Evolutionary conservation across 257 asterid species (phyloP).

Genomic region (Galeopsis tetrahit): DNA sequence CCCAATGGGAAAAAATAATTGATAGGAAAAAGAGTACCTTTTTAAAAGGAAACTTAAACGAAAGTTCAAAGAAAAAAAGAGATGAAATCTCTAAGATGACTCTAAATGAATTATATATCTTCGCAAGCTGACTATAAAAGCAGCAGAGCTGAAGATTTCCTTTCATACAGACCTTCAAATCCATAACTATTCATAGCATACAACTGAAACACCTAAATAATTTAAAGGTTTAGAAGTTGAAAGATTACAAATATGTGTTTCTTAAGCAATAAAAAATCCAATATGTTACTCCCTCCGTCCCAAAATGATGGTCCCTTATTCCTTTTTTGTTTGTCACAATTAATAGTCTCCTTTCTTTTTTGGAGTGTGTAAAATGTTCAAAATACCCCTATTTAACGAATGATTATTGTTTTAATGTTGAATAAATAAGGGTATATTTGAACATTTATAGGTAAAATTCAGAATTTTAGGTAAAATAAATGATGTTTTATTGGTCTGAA

Average conservation of each 20-base stretch:
- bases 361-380: too few species aligned
- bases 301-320: too few species aligned
- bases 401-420: too few species aligned
- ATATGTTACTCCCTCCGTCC: background rate
- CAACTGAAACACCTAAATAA: background rate
- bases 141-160: background rate
- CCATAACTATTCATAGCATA: background rate
- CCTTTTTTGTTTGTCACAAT: too few species aligned
- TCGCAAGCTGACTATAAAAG: conserved; percentile 11
- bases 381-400: too few species aligned
- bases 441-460: too few species aligned
- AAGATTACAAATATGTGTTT: conserved; percentile 16
- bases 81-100: background rate
- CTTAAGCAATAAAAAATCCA: conserved; percentile 21
- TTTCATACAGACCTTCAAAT: conserved; percentile 1
- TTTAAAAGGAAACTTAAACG: background rate
- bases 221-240: conserved; percentile 10
- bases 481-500: too few species aligned
- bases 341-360: too few species aligned
- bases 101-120: conserved; percentile 7
- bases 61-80: background rate
- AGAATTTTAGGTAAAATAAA: too few species aligned
- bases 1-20: too few species aligned
- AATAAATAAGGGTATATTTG: too few species aligned
- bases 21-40: background rate